These are phyloP conservation scores for Phytophthora cactorum DNA, from an alignment of 352 stramenopile species.

Conservation along the genomic window DNA sequence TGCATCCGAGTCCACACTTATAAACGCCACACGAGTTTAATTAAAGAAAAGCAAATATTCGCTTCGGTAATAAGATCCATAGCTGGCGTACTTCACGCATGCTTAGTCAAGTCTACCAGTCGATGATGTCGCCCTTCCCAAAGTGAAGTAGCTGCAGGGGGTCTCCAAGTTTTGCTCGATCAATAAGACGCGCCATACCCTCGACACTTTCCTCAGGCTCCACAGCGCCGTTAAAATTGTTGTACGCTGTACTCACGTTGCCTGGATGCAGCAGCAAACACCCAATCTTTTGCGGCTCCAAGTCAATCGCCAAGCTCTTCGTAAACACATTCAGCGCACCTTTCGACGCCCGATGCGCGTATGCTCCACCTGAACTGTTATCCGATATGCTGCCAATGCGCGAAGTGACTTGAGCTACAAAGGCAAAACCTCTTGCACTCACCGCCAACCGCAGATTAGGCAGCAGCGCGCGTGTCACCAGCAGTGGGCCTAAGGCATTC, in stretches of 20 bases:
- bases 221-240: slow-evolving; percentile 34
- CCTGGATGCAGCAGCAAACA: slow-evolving; percentile 56
- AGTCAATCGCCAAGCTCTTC: slow-evolving; percentile 54
- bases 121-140: slow-evolving; percentile 54
- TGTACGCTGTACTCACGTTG: slow-evolving; percentile 57
- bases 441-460: slow-evolving; percentile 46
- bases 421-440: slow-evolving; percentile 30
- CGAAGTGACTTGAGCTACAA: slow-evolving; percentile 57
- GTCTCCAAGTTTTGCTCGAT: slow-evolving; percentile 38
- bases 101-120: slow-evolving; percentile 44
- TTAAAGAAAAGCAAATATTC: no score
- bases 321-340: slow-evolving; percentile 73
- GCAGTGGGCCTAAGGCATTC: slow-evolving; percentile 61
- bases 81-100: no score
- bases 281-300: slow-evolving; percentile 50
- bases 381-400: slow-evolving; percentile 56
- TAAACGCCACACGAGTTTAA: no score
- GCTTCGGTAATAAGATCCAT: no score
- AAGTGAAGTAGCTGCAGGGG: slow-evolving; percentile 51
- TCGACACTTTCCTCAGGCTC: slow-evolving; percentile 48
- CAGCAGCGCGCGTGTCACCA: slow-evolving; percentile 48
- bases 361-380: slow-evolving; percentile 39
- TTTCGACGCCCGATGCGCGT: slow-evolving; percentile 76
- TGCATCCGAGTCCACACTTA: no score
- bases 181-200: slow-evolving; percentile 43